Conservation (phyloP, 352 stramenopile species). For the Thraustochytrium sp. region DNA sequence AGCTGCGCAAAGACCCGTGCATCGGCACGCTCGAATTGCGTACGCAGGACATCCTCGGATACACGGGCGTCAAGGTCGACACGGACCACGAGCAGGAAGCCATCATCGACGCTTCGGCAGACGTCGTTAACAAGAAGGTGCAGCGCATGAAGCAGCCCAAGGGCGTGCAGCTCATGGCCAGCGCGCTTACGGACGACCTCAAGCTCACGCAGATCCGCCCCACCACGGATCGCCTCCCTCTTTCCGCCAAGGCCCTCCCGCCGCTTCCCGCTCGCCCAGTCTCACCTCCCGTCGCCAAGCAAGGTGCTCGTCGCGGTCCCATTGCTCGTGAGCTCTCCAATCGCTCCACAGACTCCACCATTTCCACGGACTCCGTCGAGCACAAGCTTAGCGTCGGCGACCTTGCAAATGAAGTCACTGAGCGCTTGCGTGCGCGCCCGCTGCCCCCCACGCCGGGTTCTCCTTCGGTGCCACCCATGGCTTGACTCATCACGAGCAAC, state of each 20-base stretch:
- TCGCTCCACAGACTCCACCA: too few species aligned
- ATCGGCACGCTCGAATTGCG: not conserved
- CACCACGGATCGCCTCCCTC: not conserved
- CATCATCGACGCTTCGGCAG: not conserved
- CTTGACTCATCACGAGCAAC: not conserved
- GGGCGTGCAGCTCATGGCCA: not conserved
- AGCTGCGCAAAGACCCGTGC: conserved; percentile 1
- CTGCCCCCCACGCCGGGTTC: too few species aligned
- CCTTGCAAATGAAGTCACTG: too few species aligned
- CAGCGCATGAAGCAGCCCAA: conserved; percentile 1
- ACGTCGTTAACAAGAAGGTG: not conserved
- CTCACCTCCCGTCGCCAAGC: not conserved
- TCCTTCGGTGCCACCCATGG: not conserved
- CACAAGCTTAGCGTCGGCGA: too few species aligned
- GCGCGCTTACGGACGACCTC: not conserved
- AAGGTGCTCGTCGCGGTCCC: too few species aligned
- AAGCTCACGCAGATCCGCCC: conserved; percentile 20
- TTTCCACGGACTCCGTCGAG: too few species aligned
- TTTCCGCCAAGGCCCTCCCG: not conserved
- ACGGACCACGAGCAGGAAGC: not conserved
- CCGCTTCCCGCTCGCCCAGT: not conserved
- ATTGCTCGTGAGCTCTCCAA: too few species aligned
- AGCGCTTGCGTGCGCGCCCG: too few species aligned
- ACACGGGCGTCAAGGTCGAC: not conserved
- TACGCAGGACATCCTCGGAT: not conserved